phyloP scores from a whole-genome alignment of 2,329 filamentous ascomycete species.

The Paradendryphiella salina region DNA sequence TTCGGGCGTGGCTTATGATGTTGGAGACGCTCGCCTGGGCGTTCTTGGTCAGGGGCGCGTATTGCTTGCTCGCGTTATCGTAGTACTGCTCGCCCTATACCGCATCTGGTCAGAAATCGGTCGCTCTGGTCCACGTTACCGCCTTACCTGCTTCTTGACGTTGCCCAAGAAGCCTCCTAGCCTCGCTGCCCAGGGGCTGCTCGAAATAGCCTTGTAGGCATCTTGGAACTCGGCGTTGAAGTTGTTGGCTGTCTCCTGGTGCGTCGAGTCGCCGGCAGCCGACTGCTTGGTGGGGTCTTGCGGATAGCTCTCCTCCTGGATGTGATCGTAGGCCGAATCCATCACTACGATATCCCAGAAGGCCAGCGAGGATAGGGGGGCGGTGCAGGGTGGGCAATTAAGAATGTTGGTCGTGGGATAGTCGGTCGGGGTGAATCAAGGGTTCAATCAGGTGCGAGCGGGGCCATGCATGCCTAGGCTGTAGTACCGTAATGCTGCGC shows the following conservation, averaged over 20 bases:
- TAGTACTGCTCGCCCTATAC: slow-evolving; percentile 80
- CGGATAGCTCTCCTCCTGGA: slow-evolving; percentile 74
- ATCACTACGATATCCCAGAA: slow-evolving; percentile 54
- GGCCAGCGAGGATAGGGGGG: neutral
- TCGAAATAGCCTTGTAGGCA: slow-evolving; percentile 90
- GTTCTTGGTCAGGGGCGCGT: slow-evolving; percentile 75
- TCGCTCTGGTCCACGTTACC: neutral
- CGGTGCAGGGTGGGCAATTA: slow-evolving; percentile 12
- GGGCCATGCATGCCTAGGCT: slow-evolving; percentile 18
- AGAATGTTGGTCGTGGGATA: slow-evolving; percentile 10
- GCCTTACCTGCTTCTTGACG: slow-evolving; percentile 84
- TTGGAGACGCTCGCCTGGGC: slow-evolving; percentile 79
- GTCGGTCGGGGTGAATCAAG: slow-evolving; percentile 13
- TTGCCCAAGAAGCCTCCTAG: slow-evolving; percentile 87
- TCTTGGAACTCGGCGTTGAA: slow-evolving; percentile 91
- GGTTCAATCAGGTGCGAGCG: slow-evolving; percentile 12
- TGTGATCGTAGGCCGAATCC: slow-evolving; percentile 98
- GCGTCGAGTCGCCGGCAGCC: slow-evolving; percentile 49
- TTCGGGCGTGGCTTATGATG: slow-evolving; percentile 73
- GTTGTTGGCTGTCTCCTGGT: slow-evolving; percentile 48
- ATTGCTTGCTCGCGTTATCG: slow-evolving; percentile 80
- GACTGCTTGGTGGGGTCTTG: slow-evolving; percentile 56
- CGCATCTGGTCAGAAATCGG: slow-evolving; percentile 6
- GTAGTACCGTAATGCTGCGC: slow-evolving; percentile 22
- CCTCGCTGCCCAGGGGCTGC: slow-evolving; percentile 85